Percentiles rank a stretch among this genome's conserved stretches.
Evolutionary conservation across 805 yeast genomes (phyloP).

Genomic region (Lachancea kluyveri): DNA sequence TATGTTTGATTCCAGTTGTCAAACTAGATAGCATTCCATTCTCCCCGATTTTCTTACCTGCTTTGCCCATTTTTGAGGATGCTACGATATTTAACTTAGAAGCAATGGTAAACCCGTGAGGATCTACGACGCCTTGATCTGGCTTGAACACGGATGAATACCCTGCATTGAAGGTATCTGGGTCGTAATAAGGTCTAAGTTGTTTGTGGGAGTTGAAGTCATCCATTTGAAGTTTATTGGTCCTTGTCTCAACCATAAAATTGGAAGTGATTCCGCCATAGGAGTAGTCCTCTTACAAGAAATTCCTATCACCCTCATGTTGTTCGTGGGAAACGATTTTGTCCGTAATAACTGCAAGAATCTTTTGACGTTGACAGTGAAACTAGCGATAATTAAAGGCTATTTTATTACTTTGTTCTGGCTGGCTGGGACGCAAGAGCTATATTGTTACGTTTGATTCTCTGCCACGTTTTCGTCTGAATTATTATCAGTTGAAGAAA

Average conservation of each 20-base stretch:
- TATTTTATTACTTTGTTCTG: too few relatives aligned
- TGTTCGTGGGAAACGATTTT: conserved; percentile 2
- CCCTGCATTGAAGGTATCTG: conserved; percentile 60
- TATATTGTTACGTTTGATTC: too few relatives aligned
- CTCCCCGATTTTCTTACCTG: conserved; percentile 7
- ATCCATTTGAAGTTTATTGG: too few relatives aligned
- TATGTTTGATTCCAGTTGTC: conserved; percentile 8
- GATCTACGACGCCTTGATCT: conserved; percentile 54
- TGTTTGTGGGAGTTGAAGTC: conserved; percentile 13
- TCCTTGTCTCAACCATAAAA: too few relatives aligned
- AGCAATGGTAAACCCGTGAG: conserved; percentile 35
- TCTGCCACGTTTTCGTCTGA: too few relatives aligned
- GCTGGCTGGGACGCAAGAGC: too few relatives aligned
- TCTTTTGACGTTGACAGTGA: too few relatives aligned
- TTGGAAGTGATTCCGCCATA: too few relatives aligned
- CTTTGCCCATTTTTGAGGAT: conserved; percentile 14
- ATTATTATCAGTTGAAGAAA: too few relatives aligned
- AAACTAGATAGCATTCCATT: conserved; percentile 5
- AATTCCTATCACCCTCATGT: conserved; percentile 2
- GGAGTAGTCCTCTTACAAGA: too few relatives aligned
- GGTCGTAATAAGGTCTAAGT: conserved; percentile 64
- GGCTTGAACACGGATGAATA: conserved; percentile 55
- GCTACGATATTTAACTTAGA: conserved; percentile 33
- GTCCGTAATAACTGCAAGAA: too few relatives aligned
- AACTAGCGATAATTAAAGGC: too few relatives aligned